A percentile compares a stretch with the other conserved stretches of the same genome.
Conservation (phyloP, 2,329 filamentous ascomycete genomes). For the Exophiala alcalophila region DNA sequence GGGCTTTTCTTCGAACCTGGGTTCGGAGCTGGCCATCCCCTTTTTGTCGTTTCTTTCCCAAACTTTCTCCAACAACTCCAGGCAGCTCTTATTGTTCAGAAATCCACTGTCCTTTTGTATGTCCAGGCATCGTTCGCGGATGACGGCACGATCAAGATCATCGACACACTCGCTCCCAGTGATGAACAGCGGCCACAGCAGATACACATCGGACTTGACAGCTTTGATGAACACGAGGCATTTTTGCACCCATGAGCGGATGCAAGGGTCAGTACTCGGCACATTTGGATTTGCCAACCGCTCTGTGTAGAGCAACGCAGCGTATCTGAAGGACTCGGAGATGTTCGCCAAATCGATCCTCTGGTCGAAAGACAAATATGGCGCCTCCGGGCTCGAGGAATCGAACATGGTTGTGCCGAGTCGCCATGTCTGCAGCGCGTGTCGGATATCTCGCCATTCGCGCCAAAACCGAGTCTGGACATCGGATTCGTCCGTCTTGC, state of each 20-base stretch:
- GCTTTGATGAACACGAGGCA: constrained; percentile 80
- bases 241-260: constrained; percentile 78
- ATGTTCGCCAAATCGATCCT: constrained; percentile 74
- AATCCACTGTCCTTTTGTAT: constrained; percentile 88
- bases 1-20: not conserved
- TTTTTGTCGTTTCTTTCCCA: constrained; percentile 52
- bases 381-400: constrained; percentile 33
- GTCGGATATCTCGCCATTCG: constrained; percentile 72
- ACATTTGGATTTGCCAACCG: constrained; percentile 74
- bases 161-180: constrained; percentile 85
- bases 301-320: constrained; percentile 84
- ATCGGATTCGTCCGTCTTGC: constrained; percentile 45
- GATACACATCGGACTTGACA: constrained; percentile 79
- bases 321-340: constrained; percentile 85
- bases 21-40: not conserved
- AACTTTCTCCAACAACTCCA: constrained; percentile 80
- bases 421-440: constrained; percentile 75
- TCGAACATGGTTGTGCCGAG: constrained; percentile 54
- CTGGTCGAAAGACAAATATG: constrained; percentile 55
- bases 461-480: constrained; percentile 66
- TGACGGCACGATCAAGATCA: constrained; percentile 71
- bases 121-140: constrained; percentile 76
- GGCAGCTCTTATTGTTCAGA: constrained; percentile 83
- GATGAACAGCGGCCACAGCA: constrained; percentile 91
- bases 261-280: constrained; percentile 69